A percentile compares a stretch with the other conserved stretches of the same genome.
Evolutionary conservation across 2,329 filamentous ascomycete genomes (phyloP).

Genomic region (Bipolaris sorokiniana): DNA sequence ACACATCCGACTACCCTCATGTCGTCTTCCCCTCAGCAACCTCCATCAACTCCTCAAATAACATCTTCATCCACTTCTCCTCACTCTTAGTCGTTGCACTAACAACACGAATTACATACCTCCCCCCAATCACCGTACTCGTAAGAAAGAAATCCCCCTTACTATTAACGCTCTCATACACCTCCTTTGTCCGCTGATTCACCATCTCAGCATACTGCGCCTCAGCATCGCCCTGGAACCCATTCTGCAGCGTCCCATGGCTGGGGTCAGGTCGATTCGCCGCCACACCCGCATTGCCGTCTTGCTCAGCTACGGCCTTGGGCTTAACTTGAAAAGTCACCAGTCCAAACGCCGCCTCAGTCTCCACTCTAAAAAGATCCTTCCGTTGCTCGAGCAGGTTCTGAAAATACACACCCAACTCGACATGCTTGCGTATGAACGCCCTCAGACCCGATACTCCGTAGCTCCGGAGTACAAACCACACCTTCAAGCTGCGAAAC

Average conservation of each 20-base stretch:
- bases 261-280: conserved; percentile 30
- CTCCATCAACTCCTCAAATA: conserved; percentile 76
- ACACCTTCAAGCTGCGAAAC: conserved; percentile 89
- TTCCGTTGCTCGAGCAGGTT: conserved; percentile 61
- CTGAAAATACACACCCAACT: conserved; percentile 73
- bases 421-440: conserved; percentile 73
- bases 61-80: conserved; percentile 71
- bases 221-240: conserved; percentile 44
- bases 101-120: conserved; percentile 81
- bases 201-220: conserved; percentile 59
- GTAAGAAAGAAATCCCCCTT: conserved; percentile 83
- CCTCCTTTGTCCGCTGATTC: conserved; percentile 72
- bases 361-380: conserved; percentile 79
- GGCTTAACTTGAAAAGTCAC: conserved; percentile 72
- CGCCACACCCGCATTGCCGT: not conserved
- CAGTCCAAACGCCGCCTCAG: conserved; percentile 76
- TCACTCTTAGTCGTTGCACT: conserved; percentile 73
- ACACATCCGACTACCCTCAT: not conserved
- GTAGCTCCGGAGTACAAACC: conserved; percentile 89
- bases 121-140: conserved; percentile 72
- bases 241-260: conserved; percentile 43
- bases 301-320: not conserved
- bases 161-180: conserved; percentile 77
- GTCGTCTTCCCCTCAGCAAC: conserved; percentile 53
- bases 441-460: conserved; percentile 76